Evolutionary conservation across 305 asterid genomes (phyloP), one percentile per base, ranked within the genome.

Genomic region (Fraxinus dipetala): DNA sequence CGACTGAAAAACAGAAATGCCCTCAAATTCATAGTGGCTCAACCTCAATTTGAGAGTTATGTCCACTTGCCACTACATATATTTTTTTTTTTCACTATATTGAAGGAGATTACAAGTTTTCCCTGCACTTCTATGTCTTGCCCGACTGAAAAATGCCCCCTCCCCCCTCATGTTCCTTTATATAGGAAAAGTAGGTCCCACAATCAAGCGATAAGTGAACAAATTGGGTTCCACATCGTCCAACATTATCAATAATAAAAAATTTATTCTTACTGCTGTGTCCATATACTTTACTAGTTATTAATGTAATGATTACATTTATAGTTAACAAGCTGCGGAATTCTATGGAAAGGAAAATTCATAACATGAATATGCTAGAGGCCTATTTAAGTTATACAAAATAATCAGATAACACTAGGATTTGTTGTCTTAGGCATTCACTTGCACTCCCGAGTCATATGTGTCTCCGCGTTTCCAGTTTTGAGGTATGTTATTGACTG

Each of bases 401-500:
- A 65, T 79, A 79, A 74, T 78, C 32, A 73, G 36, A 35, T 56
- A 74, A 74, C 43, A 84, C 22, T 45, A 16, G 22, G 69, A 65
- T 31, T 83, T 69, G 75, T 73, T 79, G 80, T 78, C 72, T 87
- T 84, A 87, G 77, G 72, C 89, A 72, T 48, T 83, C 18, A 84
- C 92, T 91, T 93, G 98, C 73, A 92, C 91, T 86, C 98, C 98
- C 0, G 97, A 85, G 86, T 94, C 95, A 18, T 91, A 90, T 80
- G 77, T 85, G 40, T 91, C 95, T 83, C 98, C 97, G 77, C 90
- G 84, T 83, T 91, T 90, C 97, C 97, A 94, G 91, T 89, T 93
- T 56, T 75, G 83, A 5, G 98, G 97, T 63, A 94, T 87, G 85
- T 89, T 87, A 31, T 87, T 92, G 16, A 81, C 82, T 51, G 97